These are phyloP conservation scores for Calophaca sinica DNA, from an alignment of 306 rosid species.

Conservation along the genomic window DNA sequence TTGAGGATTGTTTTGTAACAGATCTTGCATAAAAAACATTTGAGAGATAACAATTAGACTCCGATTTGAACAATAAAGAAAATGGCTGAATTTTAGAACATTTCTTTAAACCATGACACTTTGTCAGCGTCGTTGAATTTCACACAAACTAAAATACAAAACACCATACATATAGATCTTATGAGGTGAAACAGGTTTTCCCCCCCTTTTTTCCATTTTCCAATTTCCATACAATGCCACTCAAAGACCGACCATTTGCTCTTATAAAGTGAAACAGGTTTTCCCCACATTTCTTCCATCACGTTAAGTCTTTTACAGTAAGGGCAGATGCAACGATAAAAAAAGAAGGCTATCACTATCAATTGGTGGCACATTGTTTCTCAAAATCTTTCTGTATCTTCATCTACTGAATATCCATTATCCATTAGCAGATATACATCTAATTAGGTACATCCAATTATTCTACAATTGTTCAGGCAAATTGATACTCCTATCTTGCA, in stretches of 20 bases:
- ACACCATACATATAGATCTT: neutral
- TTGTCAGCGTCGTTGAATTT: neutral
- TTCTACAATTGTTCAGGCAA: constrained; percentile 22
- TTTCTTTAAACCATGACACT: constrained; percentile 1
- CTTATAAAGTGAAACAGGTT: neutral
- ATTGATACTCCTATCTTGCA: constrained; percentile 26
- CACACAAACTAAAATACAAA: constrained; percentile 3
- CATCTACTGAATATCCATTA: constrained; percentile 28
- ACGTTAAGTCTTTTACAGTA: neutral
- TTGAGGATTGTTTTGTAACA: neutral
- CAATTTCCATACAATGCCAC: neutral
- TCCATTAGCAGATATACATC: constrained; percentile 39
- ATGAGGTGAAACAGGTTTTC: too few relatives aligned
- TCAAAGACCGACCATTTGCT: neutral
- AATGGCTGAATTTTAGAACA: neutral
- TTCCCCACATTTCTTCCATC: neutral
- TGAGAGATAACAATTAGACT: neutral
- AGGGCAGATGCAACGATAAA: constrained; percentile 12
- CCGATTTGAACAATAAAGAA: constrained; percentile 1
- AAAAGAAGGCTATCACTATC: constrained; percentile 19
- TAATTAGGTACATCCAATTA: constrained; percentile 19
- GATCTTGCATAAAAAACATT: constrained; percentile 2
- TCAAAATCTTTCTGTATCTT: constrained; percentile 28
- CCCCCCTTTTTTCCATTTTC: too few relatives aligned
- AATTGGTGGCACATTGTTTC: constrained; percentile 25